These are phyloP conservation scores for Colletotrichum neosansevieriae DNA, from an alignment of 2,329 filamentous ascomycete genomes.

Conservation along the genomic window DNA sequence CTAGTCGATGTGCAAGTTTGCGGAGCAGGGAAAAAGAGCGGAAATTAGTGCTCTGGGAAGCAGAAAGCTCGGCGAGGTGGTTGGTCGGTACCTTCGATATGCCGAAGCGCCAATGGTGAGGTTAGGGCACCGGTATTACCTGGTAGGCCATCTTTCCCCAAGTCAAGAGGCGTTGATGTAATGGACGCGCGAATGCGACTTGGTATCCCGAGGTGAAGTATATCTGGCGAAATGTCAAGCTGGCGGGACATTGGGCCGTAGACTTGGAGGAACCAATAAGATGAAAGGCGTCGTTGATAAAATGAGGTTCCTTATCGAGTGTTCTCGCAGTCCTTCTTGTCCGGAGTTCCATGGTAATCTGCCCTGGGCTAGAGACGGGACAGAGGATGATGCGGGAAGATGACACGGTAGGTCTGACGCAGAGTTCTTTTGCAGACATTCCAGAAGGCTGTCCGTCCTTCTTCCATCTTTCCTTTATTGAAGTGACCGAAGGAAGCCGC, in stretches of 20 bases:
- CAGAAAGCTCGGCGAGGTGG: conserved; percentile 11
- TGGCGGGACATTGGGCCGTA: background rate
- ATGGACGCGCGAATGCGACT: too few relatives aligned
- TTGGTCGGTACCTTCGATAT: conserved; percentile 14
- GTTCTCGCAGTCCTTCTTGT: background rate
- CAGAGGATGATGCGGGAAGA: background rate
- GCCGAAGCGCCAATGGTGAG: conserved; percentile 16
- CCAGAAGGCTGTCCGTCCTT: conserved; percentile 22
- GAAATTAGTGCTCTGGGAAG: conserved; percentile 4
- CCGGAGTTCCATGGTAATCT: background rate
- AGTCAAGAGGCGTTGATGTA: too few relatives aligned
- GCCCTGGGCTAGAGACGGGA: background rate
- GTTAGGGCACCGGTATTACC: background rate
- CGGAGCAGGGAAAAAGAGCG: background rate
- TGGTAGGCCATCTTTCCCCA: background rate
- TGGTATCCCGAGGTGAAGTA: too few relatives aligned
- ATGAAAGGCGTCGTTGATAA: background rate
- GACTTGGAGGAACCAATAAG: conserved; percentile 6
- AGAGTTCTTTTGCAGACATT: conserved; percentile 20
- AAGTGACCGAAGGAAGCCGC: conserved; percentile 38
- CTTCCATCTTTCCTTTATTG: background rate
- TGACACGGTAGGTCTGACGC: background rate
- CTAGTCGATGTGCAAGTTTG: background rate
- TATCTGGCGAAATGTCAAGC: background rate
- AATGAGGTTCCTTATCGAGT: too few relatives aligned